These are phyloP conservation scores for Wickerhamiella kazuoi DNA, from an alignment of 805 yeast species.

Conservation along the genomic window DNA sequence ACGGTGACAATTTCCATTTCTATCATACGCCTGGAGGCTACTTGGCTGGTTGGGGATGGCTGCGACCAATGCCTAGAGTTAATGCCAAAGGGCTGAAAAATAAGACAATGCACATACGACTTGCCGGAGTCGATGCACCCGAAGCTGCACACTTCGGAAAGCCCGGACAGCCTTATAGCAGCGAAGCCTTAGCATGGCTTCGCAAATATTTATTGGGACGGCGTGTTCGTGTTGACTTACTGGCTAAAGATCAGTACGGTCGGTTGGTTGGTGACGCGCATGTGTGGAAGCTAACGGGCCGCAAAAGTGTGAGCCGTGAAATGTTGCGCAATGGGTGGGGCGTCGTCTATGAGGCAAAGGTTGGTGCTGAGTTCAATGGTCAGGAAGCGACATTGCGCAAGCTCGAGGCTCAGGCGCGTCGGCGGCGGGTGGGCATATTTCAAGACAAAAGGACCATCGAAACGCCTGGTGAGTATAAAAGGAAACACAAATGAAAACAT, in stretches of 20 bases:
- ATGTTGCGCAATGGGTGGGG: conserved; percentile 76
- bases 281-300: conserved; percentile 45
- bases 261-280: conserved; percentile 68
- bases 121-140: conserved; percentile 95
- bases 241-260: conserved; percentile 72
- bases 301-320: conserved; percentile 66
- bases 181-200: conserved; percentile 72
- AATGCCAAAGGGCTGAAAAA: conserved; percentile 31
- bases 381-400: conserved; percentile 39
- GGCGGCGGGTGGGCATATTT: conserved; percentile 52
- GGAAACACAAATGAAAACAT: not conserved
- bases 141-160: conserved; percentile 89
- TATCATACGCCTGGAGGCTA: conserved; percentile 89
- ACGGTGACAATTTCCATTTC: conserved; percentile 86
- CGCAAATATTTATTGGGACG: conserved; percentile 45
- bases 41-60: conserved; percentile 86
- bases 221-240: conserved; percentile 57
- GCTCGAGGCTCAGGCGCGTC: conserved; percentile 45
- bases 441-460: conserved; percentile 27
- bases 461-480: conserved; percentile 70
- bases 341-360: conserved; percentile 68
- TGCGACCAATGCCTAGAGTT: conserved; percentile 44
- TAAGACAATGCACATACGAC: conserved; percentile 60
- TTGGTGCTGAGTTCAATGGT: conserved; percentile 75
- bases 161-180: conserved; percentile 74